Conservation (phyloP, 2,329 filamentous ascomycete genomes). For the Aspergillus arachidicola region DNA sequence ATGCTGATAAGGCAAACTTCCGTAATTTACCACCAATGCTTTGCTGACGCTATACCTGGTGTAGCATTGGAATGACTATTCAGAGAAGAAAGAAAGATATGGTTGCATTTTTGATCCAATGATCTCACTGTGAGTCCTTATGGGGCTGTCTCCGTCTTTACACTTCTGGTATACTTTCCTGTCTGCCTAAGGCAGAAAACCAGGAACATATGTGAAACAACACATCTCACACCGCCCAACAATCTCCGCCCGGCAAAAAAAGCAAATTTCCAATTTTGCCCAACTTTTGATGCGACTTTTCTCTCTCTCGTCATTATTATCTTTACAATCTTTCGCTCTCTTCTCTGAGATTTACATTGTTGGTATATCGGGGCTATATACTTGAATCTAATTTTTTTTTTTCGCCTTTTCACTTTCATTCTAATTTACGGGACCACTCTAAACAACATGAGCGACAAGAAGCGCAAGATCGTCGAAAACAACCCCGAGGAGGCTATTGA, state of each 20-base stretch:
- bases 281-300: neutral
- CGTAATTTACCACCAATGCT: neutral
- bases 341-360: slow-evolving; percentile 3
- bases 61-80: neutral
- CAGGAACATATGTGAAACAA: neutral
- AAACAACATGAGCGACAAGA: slow-evolving; percentile 39
- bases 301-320: neutral
- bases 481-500: slow-evolving; percentile 28
- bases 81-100: neutral
- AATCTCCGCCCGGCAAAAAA: slow-evolving; percentile 2
- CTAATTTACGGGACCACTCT: neutral
- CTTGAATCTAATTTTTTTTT: neutral
- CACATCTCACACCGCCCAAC: neutral
- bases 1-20: no score
- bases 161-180: neutral
- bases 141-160: neutral
- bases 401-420: neutral
- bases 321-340: neutral
- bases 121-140: neutral
- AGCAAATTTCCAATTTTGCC: slow-evolving; percentile 4
- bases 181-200: slow-evolving; percentile 3
- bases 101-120: neutral
- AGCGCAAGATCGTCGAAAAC: slow-evolving; percentile 42
- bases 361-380: neutral
- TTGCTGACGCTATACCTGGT: neutral